These are phyloP conservation scores for Plantago ovata DNA, from an alignment of 257 asterid genomes.

Conservation along the genomic window DNA sequence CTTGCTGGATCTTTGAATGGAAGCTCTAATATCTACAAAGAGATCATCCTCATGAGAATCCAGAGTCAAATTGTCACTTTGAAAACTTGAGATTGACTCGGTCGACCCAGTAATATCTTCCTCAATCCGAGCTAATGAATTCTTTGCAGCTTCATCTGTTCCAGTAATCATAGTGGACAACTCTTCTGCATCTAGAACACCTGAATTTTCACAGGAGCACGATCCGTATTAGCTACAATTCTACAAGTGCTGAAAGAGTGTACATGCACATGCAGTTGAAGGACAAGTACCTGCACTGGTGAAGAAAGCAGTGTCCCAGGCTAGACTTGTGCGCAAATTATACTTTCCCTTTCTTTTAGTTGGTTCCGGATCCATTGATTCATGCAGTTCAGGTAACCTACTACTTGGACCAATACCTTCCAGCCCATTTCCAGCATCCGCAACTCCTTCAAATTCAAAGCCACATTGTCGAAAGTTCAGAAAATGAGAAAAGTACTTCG, in stretches of 20 bases:
- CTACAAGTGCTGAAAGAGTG: not conserved
- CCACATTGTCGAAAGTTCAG: slow-evolving; percentile 20
- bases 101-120: slow-evolving; percentile 69
- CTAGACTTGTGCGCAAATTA: slow-evolving; percentile 86
- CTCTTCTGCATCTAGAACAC: slow-evolving; percentile 85
- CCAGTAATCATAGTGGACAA: slow-evolving; percentile 66
- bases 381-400: slow-evolving; percentile 47
- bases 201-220: slow-evolving; percentile 29
- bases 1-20: slow-evolving; percentile 85
- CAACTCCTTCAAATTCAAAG: slow-evolving; percentile 20
- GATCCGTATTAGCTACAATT: slow-evolving; percentile 5
- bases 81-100: slow-evolving; percentile 76
- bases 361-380: slow-evolving; percentile 51
- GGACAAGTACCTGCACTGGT: slow-evolving; percentile 70
- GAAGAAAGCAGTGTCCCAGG: slow-evolving; percentile 97
- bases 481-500: slow-evolving; percentile 8
- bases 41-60: slow-evolving; percentile 76
- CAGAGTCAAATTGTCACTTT: slow-evolving; percentile 61
- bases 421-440: slow-evolving; percentile 29
- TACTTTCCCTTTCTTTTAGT: slow-evolving; percentile 49
- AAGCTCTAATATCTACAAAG: slow-evolving; percentile 93
- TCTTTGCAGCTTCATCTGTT: slow-evolving; percentile 42
- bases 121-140: slow-evolving; percentile 56
- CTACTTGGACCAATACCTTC: slow-evolving; percentile 25
- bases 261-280: not conserved